Base-by-base conservation (phyloP, 2,329 filamentous ascomycete species). In the Nothopassalora personata region DNA sequence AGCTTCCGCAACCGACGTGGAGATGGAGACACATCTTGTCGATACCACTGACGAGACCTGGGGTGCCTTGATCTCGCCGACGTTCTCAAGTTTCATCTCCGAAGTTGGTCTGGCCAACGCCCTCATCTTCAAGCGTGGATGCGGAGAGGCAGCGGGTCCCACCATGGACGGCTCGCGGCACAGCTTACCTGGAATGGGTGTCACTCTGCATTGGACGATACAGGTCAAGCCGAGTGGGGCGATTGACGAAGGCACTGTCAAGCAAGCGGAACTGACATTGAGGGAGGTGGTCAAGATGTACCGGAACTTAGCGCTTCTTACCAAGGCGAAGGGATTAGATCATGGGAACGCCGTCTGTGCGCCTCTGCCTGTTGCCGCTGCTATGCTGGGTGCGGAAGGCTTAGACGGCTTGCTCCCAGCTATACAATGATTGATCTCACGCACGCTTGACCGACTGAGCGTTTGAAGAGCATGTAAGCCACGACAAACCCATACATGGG, bases 311-410 rank as follows among this genome's bases (percentile, higher is more conserved):
- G 86, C 85, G 0, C 83, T 88, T 18, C 70, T 94, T 66, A 88
- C 88, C 1, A 81, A 85, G 63, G 82, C 86, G 23, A 83, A 87
- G 60, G 88, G 70, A 74, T 84, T 72, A 67, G 77, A 85, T 68
- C 81, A 84, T 67, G 73, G 79, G 60, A 77, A 84, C 61, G 79
- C 76, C 52, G 84, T 86, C 68, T 76, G 75, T 15, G 80, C 85
- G n/a, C 90, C 90, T 18, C 90, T 89, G 87, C 90, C 93, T 77
- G 77, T 93, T 60, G 86, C 85, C 11, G 86, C 83, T 18, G 88
- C 86, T 2, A 82, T 88, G 73, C 87, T 87, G 74, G 87, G 83
- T 1, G 85, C 86, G 4, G 79, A 83, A 70, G 86, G 82, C 19
- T 73, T 93, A 69, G 68, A 76, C 34, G 68, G 69, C 0, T 54